Evolutionary conservation across 2,329 filamentous ascomycete species (phyloP), one percentile per base, ranked within the genome.

Genomic region (Penicillium verrucosum): DNA sequence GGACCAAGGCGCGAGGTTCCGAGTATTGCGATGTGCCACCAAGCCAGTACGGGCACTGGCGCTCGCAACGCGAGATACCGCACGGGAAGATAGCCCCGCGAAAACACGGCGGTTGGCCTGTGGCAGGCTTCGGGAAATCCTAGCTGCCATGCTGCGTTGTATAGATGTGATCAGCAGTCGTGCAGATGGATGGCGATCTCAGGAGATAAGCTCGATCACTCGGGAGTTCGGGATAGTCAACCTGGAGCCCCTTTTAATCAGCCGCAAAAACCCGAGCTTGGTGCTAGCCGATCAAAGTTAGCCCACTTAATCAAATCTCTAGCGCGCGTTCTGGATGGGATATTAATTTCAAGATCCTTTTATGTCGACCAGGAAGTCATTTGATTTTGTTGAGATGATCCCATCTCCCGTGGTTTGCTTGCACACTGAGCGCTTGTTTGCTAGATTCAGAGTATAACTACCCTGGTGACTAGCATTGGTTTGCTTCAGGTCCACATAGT

Each of bases 71-170:
- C 40, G 49, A 32, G 49, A 3, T 10, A 36, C 40, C 30, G 49
- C n/a, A 12, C 34, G 30, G 43, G 43, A 48, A n/a, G 49, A 43
- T 43, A 37, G 23, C 5, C 43, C 29, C 12, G 18, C 1, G 42
- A 46, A 53, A 12, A 36, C 29, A 48, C 18, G 54, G 37, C 54
- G 54, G 23, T 30, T 44, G 7, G 34, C 36, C 36, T 48, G 42
- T 53, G 32, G 49, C 36, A 57, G 54, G 38, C 43, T 52, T 37
- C 36, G 49, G 37, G 43, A 43, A 36, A 53, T n/a, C 37, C 54
- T 57, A 21, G 54, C 23, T 2, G 54, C 36, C 30, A 32, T 32
- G 30, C 54, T 53, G 43, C 30, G 16, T 27, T 34, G 32, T 14
- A 16, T 51, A 14, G 34, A 42, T 50, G 11, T 18, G 45, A 48